Evolutionary conservation across 345 rosid genomes (phyloP), one percentile per base, ranked within the genome.

Genomic region (Hibiscus mutabilis): DNA sequence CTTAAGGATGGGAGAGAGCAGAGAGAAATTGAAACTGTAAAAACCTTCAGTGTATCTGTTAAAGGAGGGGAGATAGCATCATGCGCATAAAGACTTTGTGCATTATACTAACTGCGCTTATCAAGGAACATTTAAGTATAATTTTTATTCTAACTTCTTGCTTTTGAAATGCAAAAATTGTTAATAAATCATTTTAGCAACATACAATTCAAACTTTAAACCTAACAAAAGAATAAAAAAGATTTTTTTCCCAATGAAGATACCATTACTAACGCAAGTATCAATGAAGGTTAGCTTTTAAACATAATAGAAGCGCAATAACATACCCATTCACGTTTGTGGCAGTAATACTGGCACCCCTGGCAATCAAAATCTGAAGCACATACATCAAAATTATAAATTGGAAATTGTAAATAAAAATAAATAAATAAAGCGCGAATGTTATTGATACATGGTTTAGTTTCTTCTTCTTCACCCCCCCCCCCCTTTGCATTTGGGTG

Each of bases 291-390:
- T 16, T 16, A 16, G 21, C 55, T 16, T 51, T 51, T 51, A 51
- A 51, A 51, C 55, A 51, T 51, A 15, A 14, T 46, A 51, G 18
- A 6, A 16, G 24, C 12, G 7, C 3, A 18, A 19, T n/a, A 65
- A 77, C 74, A 72, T 85, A 92, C 99, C 99, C 90, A 67, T 95
- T 89, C 60, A 89, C 83, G 82, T 89, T 95, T 77, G 83, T 76
- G 31, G 90, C 86, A 56, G 87, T 74, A 69, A 95, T 80, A 77
- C 75, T 73, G n/a, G 99, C 96, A 77, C 97, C 96, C 68, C 79
- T 85, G 52, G 85, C 84, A 66, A 95, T 90, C 90, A 95, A 77
- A 73, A 89, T 78, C 99, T 95, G 83, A 74, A 81, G 35, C 74
- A 79, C 68, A 71, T 40, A 71, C 52, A 60, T 16, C 35, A 71